phyloP scores from a whole-genome alignment of 352 stramenopile species.

The Pythium inflatum region DNA sequence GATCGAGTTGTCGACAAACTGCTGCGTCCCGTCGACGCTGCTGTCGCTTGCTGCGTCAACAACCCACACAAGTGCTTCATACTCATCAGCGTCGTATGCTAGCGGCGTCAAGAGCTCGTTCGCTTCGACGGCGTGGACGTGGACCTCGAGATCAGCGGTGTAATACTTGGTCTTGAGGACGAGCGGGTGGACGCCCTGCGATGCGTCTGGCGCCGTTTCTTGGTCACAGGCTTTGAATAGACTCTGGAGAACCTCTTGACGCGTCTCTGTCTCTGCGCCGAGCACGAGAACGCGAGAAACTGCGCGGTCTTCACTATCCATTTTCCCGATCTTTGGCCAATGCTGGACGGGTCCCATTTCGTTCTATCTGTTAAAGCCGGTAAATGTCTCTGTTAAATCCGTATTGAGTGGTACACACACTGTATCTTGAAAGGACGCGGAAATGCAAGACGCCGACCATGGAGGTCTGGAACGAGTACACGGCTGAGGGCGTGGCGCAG shows the following conservation, averaged over 20 bases:
- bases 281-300: slow-evolving; percentile 49
- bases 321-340: background rate
- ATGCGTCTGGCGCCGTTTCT: background rate
- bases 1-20: slow-evolving; percentile 52
- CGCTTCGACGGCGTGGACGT: slow-evolving; percentile 48
- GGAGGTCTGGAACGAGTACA: slow-evolving; percentile 60
- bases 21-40: slow-evolving; percentile 50
- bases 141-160: slow-evolving; percentile 54
- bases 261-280: slow-evolving; percentile 36
- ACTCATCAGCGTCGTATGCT: slow-evolving; percentile 46
- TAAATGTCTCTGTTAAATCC: background rate
- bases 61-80: slow-evolving; percentile 70
- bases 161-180: slow-evolving; percentile 71
- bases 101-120: slow-evolving; percentile 46
- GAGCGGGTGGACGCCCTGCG: slow-evolving; percentile 33
- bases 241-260: slow-evolving; percentile 29
- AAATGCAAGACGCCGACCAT: background rate
- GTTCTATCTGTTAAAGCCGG: background rate
- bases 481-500: slow-evolving; percentile 84
- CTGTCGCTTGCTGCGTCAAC: slow-evolving; percentile 43
- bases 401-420: slow-evolving; percentile 14
- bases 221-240: slow-evolving; percentile 45
- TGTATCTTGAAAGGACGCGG: background rate
- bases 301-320: background rate
- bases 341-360: background rate